Percentiles rank a stretch among this genome's conserved stretches.
phyloP scores from a whole-genome alignment of 169 alveolate genomes.

The Plasmodium knowlesi region DNA sequence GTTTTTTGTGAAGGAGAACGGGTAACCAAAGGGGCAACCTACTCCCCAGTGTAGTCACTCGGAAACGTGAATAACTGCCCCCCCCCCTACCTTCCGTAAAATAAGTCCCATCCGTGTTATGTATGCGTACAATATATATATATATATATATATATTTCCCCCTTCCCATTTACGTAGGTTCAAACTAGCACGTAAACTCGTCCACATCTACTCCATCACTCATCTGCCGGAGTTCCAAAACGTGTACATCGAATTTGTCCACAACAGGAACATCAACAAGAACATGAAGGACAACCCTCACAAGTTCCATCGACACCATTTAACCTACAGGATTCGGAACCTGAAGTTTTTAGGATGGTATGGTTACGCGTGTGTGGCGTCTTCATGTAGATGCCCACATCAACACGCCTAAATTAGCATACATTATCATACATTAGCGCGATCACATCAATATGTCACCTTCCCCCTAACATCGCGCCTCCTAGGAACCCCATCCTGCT shows the following conservation, averaged over 20 bases:
- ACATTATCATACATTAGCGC: too few relatives aligned
- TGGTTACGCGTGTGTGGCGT: background rate
- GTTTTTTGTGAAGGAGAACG: constrained; percentile 50
- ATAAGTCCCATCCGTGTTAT: background rate
- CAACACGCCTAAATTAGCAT: background rate
- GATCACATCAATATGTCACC: background rate
- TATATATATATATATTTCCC: background rate
- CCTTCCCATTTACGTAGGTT: background rate
- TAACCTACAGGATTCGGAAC: constrained; percentile 27
- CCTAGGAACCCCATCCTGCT: constrained; percentile 31
- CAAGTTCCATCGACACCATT: constrained; percentile 32
- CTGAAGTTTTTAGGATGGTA: constrained; percentile 71
- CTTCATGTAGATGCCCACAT: background rate
- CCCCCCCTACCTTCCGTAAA: too few relatives aligned
- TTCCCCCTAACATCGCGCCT: background rate
- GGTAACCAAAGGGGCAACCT: constrained; percentile 21
- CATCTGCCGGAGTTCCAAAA: constrained; percentile 8
- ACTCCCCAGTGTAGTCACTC: background rate
- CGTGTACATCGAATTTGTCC: constrained; percentile 49
- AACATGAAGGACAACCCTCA: constrained; percentile 45
- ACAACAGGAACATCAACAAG: constrained; percentile 17
- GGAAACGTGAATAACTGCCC: background rate
- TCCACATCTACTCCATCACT: constrained; percentile 27
- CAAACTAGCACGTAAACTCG: background rate
- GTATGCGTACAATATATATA: background rate